phyloP scores from a whole-genome alignment of 306 rosid species.

The Leucaena leucocephala region DNA sequence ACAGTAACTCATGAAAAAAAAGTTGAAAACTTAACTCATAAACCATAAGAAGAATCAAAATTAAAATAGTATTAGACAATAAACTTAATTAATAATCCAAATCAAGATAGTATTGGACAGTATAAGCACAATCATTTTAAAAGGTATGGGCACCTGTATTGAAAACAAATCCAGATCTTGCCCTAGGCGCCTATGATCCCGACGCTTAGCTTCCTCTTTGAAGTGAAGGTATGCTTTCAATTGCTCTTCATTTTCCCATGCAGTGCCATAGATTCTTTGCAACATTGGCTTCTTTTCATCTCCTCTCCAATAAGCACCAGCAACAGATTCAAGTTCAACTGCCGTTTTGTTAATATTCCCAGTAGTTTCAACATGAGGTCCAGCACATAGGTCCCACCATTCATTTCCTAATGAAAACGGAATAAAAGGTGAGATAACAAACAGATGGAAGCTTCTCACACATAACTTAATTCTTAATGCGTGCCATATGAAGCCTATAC shows the following conservation, averaged over 20 bases:
- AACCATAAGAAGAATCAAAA: constrained; percentile 35
- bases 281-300: constrained; percentile 92
- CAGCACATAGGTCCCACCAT: constrained; percentile 99
- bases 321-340: constrained; percentile 95
- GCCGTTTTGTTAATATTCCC: constrained; percentile 90
- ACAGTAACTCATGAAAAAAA: constrained; percentile 24
- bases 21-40: background rate
- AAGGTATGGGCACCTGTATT: constrained; percentile 73
- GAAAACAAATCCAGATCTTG: constrained; percentile 97
- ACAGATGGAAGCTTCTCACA: constrained; percentile 22
- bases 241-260: constrained; percentile 96
- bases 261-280: constrained; percentile 97
- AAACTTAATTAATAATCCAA: constrained; percentile 22
- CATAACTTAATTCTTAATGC: constrained; percentile 33
- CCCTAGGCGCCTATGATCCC: constrained; percentile 95
- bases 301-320: constrained; percentile 99
- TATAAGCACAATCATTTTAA: constrained; percentile 7
- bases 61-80: background rate
- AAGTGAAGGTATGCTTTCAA: constrained; percentile 87
- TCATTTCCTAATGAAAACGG: constrained; percentile 61
- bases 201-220: constrained; percentile 95
- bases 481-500: constrained; percentile 35
- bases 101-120: constrained; percentile 20
- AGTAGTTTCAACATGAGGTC: constrained; percentile 94
- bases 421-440: constrained; percentile 30